Base-by-base conservation (phyloP, 1,284 basidiomycete genomes). In the Marasmius sp. region DNA sequence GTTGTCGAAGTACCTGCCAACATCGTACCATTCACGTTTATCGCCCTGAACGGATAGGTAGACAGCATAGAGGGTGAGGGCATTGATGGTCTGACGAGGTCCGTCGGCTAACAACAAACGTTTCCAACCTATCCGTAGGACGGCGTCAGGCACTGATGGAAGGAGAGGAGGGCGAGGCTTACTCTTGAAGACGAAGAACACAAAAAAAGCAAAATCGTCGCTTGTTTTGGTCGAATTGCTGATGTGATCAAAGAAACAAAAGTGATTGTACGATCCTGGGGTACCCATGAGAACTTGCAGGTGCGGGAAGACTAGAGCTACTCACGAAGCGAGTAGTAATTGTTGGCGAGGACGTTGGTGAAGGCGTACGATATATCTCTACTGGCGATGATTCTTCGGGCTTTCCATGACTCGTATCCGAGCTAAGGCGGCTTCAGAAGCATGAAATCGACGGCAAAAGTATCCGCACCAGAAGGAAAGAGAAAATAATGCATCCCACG, bases 161-260 rank as follows among this genome's bases (percentile, higher is more conserved):
- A 36, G 36, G 59, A 61, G 62, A 33, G 18, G 22, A 54, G 48
- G 8, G 8, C 7, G 79, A 87, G 20, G 45, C 45, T 57, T 62
- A 93, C 95, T 95, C 81, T 99, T 99, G 86, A 99, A 99, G 1
- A 93, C 93, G 79, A 99, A 99, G 86, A 98, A 99, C 74, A 98
- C 88, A 77, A 98, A 99, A 84, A 99, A 98, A 54, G 96, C 95
- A 76, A 98, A 94, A 71, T 97, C 94, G 75, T 99, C 97, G 75
- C 92, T 95, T 69, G 89, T 90, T 84, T 97, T 98, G 37, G 94
- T 97, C 38, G 96, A 98, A 71, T 93, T 91, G 71, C 91, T 91
- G 77, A 99, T 98, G 70, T 97, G 95, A 68, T 92, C 90, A 75
- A 98, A 99, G 81, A 99, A 95, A 77, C 97, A 98, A 73, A 97